Evolutionary conservation across 306 rosid species (phyloP).

Genomic region (Echinosophora koreensis): DNA sequence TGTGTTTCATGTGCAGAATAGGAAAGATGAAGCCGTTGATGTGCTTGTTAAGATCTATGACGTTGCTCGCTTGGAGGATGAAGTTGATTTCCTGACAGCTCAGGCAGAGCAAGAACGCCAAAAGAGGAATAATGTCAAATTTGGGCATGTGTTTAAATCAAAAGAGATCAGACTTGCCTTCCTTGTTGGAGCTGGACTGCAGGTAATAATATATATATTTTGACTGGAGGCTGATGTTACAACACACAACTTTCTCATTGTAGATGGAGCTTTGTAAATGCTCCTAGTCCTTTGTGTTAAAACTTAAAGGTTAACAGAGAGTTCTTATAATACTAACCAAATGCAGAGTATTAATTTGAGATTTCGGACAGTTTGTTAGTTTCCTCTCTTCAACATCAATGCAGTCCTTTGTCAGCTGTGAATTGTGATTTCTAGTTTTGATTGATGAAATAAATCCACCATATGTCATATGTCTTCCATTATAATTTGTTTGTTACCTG

Average conservation of each 20-base stretch:
- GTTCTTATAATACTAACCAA: background rate
- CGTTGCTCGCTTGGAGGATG: slow-evolving; percentile 73
- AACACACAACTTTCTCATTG: background rate
- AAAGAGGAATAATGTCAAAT: slow-evolving; percentile 49
- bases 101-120: slow-evolving; percentile 68
- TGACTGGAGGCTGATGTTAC: background rate
- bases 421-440: background rate
- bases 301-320: background rate
- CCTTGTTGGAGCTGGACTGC: slow-evolving; percentile 84
- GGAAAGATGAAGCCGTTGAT: slow-evolving; percentile 67
- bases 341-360: background rate
- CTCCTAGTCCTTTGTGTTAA: slow-evolving; percentile 16
- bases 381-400: background rate
- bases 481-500: background rate
- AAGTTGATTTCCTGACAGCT: slow-evolving; percentile 69
- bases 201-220: slow-evolving; percentile 52
- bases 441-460: background rate
- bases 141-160: slow-evolving; percentile 59
- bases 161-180: slow-evolving; percentile 83
- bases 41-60: slow-evolving; percentile 83
- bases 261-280: background rate
- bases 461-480: background rate
- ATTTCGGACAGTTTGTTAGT: background rate
- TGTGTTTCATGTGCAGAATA: slow-evolving; percentile 53
- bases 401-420: background rate